Conservation (phyloP, 192 early-diverging fungal species). For the Mortierella antarctica region DNA sequence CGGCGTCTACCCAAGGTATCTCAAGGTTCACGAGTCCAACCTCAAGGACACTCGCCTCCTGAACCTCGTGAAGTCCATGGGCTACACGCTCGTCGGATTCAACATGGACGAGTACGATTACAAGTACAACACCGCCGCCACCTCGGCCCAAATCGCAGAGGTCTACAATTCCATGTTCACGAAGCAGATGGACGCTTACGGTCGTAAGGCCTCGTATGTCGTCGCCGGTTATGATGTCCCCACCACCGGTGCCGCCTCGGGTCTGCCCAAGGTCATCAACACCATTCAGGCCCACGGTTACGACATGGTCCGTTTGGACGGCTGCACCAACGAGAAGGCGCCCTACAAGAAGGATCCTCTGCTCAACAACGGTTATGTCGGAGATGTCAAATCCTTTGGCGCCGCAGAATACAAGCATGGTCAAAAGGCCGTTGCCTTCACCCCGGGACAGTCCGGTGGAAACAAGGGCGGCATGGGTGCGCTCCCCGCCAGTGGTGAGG, state of each 20-base stretch:
- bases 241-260: slow-evolving; percentile 58
- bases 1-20: slow-evolving; percentile 61
- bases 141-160: slow-evolving; percentile 49
- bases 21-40: slow-evolving; percentile 58
- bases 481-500: neutral
- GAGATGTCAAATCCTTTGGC: slow-evolving; percentile 58
- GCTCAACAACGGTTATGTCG: slow-evolving; percentile 39
- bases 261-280: slow-evolving; percentile 56
- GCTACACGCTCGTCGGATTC: slow-evolving; percentile 59
- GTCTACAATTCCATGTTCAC: slow-evolving; percentile 55
- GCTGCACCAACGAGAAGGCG: slow-evolving; percentile 59
- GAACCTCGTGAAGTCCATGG: slow-evolving; percentile 50
- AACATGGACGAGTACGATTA: slow-evolving; percentile 63
- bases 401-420: slow-evolving; percentile 55
- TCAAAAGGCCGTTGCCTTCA: slow-evolving; percentile 26
- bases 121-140: slow-evolving; percentile 55
- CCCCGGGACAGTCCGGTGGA: neutral
- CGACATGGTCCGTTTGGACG: slow-evolving; percentile 64
- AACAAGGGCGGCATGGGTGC: neutral
- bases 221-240: slow-evolving; percentile 64
- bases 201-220: slow-evolving; percentile 59
- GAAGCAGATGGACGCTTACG: slow-evolving; percentile 60
- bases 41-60: slow-evolving; percentile 56
- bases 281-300: slow-evolving; percentile 57
- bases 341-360: slow-evolving; percentile 59